A percentile compares a stretch with the other conserved stretches of the same genome.
phyloP scores from a whole-genome alignment of 257 asterid species.

The Hygrophila difformis region DNA sequence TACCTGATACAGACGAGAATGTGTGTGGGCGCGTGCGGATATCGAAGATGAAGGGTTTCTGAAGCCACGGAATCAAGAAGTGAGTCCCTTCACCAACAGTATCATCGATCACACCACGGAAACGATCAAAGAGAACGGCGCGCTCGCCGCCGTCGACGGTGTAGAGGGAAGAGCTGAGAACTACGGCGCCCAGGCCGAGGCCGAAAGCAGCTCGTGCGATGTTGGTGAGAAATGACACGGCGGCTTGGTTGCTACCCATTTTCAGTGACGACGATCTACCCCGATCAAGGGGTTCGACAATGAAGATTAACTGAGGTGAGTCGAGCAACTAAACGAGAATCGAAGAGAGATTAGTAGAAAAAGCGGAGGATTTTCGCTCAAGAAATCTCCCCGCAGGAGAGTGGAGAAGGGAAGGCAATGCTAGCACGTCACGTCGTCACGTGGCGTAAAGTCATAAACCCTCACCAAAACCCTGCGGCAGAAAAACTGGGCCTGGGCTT shows the following conservation, averaged over 20 bases:
- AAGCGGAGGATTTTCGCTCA: no score
- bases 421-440: no score
- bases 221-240: slow-evolving; percentile 46
- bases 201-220: slow-evolving; percentile 73
- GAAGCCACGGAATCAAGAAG: slow-evolving; percentile 87
- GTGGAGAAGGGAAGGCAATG: no score
- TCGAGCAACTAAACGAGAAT: not conserved
- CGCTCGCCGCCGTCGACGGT: slow-evolving; percentile 97
- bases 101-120: slow-evolving; percentile 69
- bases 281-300: not conserved
- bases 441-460: no score
- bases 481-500: no score
- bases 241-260: slow-evolving; percentile 68
- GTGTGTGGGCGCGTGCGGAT: slow-evolving; percentile 89
- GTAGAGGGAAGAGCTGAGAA: slow-evolving; percentile 57
- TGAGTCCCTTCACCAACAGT: slow-evolving; percentile 89
- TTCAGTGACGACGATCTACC: not conserved
- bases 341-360: no score
- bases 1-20: slow-evolving; percentile 72
- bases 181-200: slow-evolving; percentile 53
- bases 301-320: not conserved
- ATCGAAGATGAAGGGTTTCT: slow-evolving; percentile 79
- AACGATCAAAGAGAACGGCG: slow-evolving; percentile 86
- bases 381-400: no score
- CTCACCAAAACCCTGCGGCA: slow-evolving; percentile 25